Base-by-base conservation (phyloP, 1,284 basidiomycete genomes). In the Pisolithus thermaeus region DNA sequence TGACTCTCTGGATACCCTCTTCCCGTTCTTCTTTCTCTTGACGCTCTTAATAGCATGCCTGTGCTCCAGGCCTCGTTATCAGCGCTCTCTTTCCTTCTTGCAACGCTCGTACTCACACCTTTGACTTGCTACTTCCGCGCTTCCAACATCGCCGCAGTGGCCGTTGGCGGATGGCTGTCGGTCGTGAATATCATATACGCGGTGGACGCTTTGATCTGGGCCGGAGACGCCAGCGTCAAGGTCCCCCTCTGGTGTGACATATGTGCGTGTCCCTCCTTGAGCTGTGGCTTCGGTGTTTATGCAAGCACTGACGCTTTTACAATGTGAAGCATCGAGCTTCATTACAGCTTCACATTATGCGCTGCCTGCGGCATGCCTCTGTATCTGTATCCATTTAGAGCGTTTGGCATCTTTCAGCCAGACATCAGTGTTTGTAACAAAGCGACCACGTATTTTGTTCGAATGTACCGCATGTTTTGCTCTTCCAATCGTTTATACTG, bases 401-500 rank as follows among this genome's bases (percentile, higher is more conserved):
- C 65, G 58, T 8, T 40, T 70, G 37, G 65, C 64, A 41, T 57
- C 61, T 20, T 64, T 65, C 46, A 50, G 49, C 47, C 58, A 57
- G 32, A 51, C 47, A 1, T 54, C 55, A 16, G 59, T 56, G 14
- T 40, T 55, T 60, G 70, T 58, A 30, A 56, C 52, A 40, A 70
- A 67, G 49, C 62, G 53, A 27, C 61, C 63, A 38, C 67, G 68
- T 43, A 65, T 66, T 23, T 55, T 77, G 28, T 64, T 81, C 47
- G 83, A 87, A 50, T 56, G 74, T 49, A 47, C 69, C 18, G 66
- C 83, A 55, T 84, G 80, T 56, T 70, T 82, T 59, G 65, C 75
- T 3, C 48, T 81, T 25, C 83, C 86, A 20, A 44, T 80, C 39
- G 32, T 81, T 30, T 80, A 80, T 59, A 80, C 81, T 73, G 65